phyloP scores from a whole-genome alignment of 2,329 filamentous ascomycete species.

The Onygenales sp. region DNA sequence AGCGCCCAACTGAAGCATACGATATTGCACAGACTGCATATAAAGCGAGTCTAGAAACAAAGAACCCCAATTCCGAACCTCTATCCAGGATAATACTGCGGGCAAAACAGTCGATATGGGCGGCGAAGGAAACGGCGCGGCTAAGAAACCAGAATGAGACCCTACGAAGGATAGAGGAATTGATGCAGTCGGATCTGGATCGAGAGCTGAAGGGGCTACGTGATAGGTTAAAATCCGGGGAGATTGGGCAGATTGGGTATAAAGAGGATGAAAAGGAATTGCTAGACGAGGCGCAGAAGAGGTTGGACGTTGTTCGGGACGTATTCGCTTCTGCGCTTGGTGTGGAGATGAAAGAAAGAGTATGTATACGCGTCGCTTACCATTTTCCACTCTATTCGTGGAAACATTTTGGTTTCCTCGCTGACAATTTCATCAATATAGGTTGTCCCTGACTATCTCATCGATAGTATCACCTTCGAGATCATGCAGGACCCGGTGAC shows the following conservation, averaged over 20 bases:
- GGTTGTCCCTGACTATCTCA: conserved; percentile 39
- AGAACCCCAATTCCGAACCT: conserved; percentile 58
- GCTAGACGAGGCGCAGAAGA: conserved; percentile 40
- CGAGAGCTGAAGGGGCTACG: conserved; percentile 28
- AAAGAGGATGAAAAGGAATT: conserved; percentile 56
- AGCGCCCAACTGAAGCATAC: conserved; percentile 64
- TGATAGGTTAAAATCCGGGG: conserved; percentile 24
- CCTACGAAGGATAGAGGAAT: conserved; percentile 29
- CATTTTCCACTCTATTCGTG: background rate
- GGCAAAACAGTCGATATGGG: conserved; percentile 83
- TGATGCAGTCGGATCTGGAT: conserved; percentile 30
- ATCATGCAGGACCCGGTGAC: conserved; percentile 44
- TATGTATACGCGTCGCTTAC: conserved; percentile 17
- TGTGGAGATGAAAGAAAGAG: conserved; percentile 34
- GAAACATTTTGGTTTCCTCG: background rate
- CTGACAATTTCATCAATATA: conserved; percentile 10
- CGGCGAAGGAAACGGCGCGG: conserved; percentile 51
- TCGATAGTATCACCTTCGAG: conserved; percentile 41
- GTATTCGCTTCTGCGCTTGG: conserved; percentile 33
- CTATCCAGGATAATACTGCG: conserved; percentile 65
- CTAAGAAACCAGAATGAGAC: conserved; percentile 38
- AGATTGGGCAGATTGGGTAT: conserved; percentile 54
- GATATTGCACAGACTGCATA: conserved; percentile 64
- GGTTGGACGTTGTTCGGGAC: conserved; percentile 35
- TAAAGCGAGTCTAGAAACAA: conserved; percentile 51